Base-by-base conservation (phyloP, 108 stramenopile genomes). In the Cyclotella kingstonii region DNA sequence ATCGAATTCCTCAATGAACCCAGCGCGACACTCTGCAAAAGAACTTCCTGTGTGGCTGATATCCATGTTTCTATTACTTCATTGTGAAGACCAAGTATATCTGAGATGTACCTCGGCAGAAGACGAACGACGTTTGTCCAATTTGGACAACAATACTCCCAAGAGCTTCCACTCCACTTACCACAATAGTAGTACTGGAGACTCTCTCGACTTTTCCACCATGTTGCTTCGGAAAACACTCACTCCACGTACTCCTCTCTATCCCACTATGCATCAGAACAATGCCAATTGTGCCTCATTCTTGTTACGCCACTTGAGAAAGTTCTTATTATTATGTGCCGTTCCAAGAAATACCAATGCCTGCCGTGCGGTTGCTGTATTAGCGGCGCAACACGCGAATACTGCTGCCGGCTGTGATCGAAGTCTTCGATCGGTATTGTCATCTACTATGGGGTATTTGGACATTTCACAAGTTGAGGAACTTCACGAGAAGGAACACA, bases 11-110 rank as follows among this genome's bases (percentile, higher is more conserved):
- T 41, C 60, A 42, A 64, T 73, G 64, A 76, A 71, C 33, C 70
- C 75, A 30, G 75, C 75, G 14, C 58, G 73, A 17, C 63, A 73
- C 30, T 82, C 87, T 0, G 91, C 91, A 1, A 89, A 89, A 51
- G 91, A 93, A 60, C 60, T 93, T 5, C 91, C 91, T 1, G 88
- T 89, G 0, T 93, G 91, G 91, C 69, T 93, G 26, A 71, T 93
- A 23, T 81, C 86, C 17, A 89, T 82, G 41, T 93, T 93, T 60
- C 64, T 93, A 25, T 51, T 93, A 48, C 61, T 93, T 18, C 91
- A 93, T 58, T 90, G 88, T 49, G 91, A 89, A 74, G 83, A 87
- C 44, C 66, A 80, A 60, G 80, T 83, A 2, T 84, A 79, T 62
- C 61, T 78, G 61, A 64, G 90, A 26, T 87, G 85, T 43, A 56